Conservation (phyloP, 2,329 filamentous ascomycete species). For the Pseudogymnoascus sp. region DNA sequence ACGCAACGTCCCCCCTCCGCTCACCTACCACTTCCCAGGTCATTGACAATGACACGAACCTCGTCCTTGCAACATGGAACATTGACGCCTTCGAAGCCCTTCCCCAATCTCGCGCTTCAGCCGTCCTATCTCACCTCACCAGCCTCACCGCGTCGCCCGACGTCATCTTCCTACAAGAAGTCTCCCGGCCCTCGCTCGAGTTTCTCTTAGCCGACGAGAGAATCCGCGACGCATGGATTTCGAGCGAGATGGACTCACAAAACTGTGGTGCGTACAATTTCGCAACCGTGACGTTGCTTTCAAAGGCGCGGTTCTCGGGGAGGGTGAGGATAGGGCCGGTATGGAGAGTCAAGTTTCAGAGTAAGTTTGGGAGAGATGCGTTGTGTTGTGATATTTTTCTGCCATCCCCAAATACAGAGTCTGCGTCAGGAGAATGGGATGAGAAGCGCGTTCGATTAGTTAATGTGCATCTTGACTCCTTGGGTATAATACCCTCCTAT, state of each 20-base stretch:
- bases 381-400: constrained; percentile 31
- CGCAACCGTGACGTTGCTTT: constrained; percentile 25
- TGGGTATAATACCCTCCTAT: constrained; percentile 23
- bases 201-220: constrained; percentile 22
- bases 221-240: constrained; percentile 26
- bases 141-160: constrained; percentile 17
- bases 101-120: constrained; percentile 19
- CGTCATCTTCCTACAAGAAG: constrained; percentile 32
- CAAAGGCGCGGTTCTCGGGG: constrained; percentile 22
- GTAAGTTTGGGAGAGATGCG: constrained; percentile 28
- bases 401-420: constrained; percentile 5
- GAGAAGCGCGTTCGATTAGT: constrained; percentile 24
- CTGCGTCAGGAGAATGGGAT: not conserved
- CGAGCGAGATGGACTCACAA: constrained; percentile 25
- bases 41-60: not conserved
- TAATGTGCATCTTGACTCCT: constrained; percentile 35
- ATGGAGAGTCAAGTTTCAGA: constrained; percentile 28
- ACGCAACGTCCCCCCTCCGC: not conserved
- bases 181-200: constrained; percentile 21
- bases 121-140: constrained; percentile 24
- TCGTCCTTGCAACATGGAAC: constrained; percentile 29
- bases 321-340: constrained; percentile 23
- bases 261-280: constrained; percentile 22
- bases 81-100: constrained; percentile 20
- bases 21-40: not conserved